phyloP scores from a whole-genome alignment of 805 yeast genomes.

The Starmerella floricola region DNA sequence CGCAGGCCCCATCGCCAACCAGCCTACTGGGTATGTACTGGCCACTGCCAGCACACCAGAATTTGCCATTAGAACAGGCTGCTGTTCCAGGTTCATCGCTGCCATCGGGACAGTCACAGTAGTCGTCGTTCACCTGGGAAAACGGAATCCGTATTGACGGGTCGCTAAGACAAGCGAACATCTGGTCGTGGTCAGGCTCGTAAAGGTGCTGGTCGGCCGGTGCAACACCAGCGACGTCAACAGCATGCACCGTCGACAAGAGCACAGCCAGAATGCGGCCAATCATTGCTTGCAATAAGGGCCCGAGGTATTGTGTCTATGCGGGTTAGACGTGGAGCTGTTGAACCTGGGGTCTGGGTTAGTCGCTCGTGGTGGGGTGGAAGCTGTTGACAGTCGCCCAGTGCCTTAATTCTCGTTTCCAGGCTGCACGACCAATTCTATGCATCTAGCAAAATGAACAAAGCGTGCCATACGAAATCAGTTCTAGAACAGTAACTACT shows the following conservation, averaged over 20 bases:
- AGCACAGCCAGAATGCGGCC: background rate
- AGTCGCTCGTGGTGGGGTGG: too few relatives aligned
- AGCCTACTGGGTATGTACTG: slow-evolving; percentile 50
- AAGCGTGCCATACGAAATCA: too few relatives aligned
- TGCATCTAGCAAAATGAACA: too few relatives aligned
- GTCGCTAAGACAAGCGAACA: slow-evolving; percentile 60
- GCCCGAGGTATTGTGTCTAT: too few relatives aligned
- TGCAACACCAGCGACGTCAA: slow-evolving; percentile 17
- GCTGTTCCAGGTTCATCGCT: slow-evolving; percentile 93
- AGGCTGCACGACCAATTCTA: too few relatives aligned
- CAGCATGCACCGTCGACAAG: background rate
- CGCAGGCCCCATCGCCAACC: slow-evolving; percentile 87
- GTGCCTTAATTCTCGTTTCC: too few relatives aligned
- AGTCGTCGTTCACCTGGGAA: slow-evolving; percentile 69
- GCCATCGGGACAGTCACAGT: slow-evolving; percentile 96
- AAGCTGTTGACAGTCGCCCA: too few relatives aligned
- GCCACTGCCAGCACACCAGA: slow-evolving; percentile 66
- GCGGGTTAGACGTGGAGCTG: too few relatives aligned
- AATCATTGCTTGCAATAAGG: too few relatives aligned
- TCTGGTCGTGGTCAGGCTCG: slow-evolving; percentile 38
- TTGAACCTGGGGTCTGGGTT: too few relatives aligned
- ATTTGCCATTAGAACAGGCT: slow-evolving; percentile 52
- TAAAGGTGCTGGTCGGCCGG: slow-evolving; percentile 30
- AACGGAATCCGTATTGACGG: slow-evolving; percentile 51
- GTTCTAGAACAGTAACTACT: too few relatives aligned